Conservation (phyloP, 2,329 filamentous ascomycete species). For the Botrytis cinerea region DNA sequence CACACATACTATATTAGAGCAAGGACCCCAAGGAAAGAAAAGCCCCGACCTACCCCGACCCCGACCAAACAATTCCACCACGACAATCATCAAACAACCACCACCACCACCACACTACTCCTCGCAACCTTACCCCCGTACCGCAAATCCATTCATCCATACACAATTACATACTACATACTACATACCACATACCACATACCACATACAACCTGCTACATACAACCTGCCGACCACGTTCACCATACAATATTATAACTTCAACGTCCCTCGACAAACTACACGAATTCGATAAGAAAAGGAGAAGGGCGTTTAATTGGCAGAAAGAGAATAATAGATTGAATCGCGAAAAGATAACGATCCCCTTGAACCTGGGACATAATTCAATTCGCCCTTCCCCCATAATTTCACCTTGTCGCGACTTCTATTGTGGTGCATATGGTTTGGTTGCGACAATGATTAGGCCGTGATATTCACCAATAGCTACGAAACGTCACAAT, state of each 20-base stretch:
- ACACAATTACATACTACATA: neutral
- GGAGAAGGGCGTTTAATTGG: neutral
- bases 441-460: conserved; percentile 36
- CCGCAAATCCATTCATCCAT: conserved; percentile 1
- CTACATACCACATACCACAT: neutral
- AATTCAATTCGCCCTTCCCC: conserved; percentile 11
- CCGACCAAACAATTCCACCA: conserved; percentile 4
- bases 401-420: conserved; percentile 14
- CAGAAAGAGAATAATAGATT: neutral
- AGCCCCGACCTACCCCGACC: neutral
- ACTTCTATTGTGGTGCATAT: conserved; percentile 24
- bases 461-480: conserved; percentile 33
- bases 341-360: neutral
- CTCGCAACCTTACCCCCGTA: neutral
- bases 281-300: neutral
- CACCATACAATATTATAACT: neutral
- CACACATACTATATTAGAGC: neutral
- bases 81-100: conserved; percentile 9
- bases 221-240: neutral
- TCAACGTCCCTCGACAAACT: neutral
- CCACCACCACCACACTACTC: neutral
- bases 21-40: conserved; percentile 7
- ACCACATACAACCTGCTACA: neutral
- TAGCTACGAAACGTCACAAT: conserved; percentile 25
- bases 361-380: neutral